Conservation (phyloP, 2,329 filamentous ascomycete genomes). For the Elsinoe batatas region DNA sequence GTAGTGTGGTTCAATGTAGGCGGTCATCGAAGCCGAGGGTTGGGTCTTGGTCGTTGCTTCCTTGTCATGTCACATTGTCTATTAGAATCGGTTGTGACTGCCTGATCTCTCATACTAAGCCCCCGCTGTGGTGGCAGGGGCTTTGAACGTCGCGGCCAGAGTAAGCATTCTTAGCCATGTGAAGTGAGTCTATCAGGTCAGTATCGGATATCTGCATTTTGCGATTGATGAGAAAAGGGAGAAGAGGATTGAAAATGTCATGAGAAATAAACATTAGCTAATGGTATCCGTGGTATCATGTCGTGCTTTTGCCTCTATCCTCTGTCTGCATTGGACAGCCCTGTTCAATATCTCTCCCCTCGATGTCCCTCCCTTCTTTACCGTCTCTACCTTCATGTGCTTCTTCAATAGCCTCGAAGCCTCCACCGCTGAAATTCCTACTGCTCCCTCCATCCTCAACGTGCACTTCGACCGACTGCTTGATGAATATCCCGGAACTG, state of each 20-base stretch:
- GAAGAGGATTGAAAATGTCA: background rate
- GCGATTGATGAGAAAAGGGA: background rate
- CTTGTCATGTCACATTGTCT: no score
- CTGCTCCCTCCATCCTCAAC: background rate
- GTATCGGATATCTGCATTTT: no score
- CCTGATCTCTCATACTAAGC: no score
- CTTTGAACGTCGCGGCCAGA: no score
- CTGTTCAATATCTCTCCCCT: background rate
- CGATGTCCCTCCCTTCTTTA: background rate
- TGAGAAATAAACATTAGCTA: background rate
- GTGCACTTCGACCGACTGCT: background rate
- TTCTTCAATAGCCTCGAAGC: background rate
- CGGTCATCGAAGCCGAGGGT: no score
- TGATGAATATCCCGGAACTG: background rate
- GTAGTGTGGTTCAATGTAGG: no score
- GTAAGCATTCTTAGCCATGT: no score
- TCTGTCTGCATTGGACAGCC: background rate
- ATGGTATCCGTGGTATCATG: background rate
- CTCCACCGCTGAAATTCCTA: background rate
- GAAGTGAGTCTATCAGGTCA: no score
- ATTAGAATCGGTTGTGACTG: no score
- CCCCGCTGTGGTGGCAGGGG: no score
- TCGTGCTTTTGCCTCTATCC: background rate
- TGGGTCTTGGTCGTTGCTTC: no score
- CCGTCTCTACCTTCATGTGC: background rate